phyloP scores from a whole-genome alignment of 176 grass and related monocot species.

The Phragmites australis region DNA sequence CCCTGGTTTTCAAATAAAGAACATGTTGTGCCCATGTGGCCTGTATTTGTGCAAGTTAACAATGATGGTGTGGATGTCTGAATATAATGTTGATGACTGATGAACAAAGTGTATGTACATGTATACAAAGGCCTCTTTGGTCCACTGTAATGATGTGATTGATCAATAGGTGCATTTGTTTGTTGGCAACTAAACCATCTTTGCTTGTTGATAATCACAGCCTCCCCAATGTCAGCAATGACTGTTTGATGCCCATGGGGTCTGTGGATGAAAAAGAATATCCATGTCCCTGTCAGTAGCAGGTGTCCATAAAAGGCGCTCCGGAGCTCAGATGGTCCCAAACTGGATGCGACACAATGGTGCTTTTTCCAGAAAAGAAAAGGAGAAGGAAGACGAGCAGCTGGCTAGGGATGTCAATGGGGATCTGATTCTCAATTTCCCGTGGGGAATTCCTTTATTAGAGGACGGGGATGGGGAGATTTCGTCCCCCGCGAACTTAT shows the following conservation, averaged over 20 bases:
- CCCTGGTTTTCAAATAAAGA: background rate
- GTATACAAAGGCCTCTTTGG: background rate
- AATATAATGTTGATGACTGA: background rate
- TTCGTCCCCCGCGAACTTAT: no score
- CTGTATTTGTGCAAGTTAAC: background rate
- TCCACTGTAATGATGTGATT: background rate
- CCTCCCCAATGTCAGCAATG: background rate
- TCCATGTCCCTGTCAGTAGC: background rate
- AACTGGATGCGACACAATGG: conserved; percentile 9
- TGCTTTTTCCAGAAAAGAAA: conserved; percentile 21
- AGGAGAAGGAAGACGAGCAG: background rate
- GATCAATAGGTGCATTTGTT: background rate
- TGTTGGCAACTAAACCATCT: background rate
- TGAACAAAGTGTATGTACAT: background rate
- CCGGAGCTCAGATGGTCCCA: background rate
- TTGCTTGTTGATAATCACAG: background rate
- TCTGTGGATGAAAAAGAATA: background rate
- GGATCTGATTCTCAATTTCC: no score
- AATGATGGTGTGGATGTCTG: background rate
- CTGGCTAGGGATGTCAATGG: no score
- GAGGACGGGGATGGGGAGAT: no score
- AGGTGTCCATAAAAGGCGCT: background rate
- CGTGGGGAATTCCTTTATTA: no score
- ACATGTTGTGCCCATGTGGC: background rate
- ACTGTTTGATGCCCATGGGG: background rate